A percentile compares a stretch with the other conserved stretches of the same genome.
phyloP scores from a whole-genome alignment of 495 filamentous ascomycete genomes.

The Tuber microsphaerosporum region DNA sequence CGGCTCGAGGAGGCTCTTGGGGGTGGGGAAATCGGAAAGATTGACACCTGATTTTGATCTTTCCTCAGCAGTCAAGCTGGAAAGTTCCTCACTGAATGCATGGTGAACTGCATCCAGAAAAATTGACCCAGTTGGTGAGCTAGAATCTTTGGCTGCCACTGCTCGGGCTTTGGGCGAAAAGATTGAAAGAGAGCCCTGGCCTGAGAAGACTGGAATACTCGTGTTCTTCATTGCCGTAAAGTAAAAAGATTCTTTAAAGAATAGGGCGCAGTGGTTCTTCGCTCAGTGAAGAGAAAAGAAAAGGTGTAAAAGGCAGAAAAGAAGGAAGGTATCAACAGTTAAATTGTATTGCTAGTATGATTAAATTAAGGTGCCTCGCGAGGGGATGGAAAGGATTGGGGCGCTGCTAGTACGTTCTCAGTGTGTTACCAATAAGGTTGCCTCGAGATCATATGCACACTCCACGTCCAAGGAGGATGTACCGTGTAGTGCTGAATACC shows the following conservation, averaged over 20 bases:
- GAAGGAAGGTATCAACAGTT: not conserved
- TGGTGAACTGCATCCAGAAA: constrained; percentile 23
- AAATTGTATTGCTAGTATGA: not conserved
- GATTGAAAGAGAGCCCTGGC: constrained; percentile 27
- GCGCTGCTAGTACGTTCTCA: not conserved
- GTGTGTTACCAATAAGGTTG: not conserved
- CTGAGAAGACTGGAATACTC: constrained; percentile 28
- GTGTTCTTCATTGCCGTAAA: constrained; percentile 15
- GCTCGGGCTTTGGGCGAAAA: constrained; percentile 25
- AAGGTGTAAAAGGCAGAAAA: not conserved
- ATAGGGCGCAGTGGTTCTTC: not conserved
- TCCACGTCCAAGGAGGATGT: not conserved
- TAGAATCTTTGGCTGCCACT: constrained; percentile 25
- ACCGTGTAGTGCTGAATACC: not conserved
- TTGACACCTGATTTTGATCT: constrained; percentile 11
- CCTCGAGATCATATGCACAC: not conserved
- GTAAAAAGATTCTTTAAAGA: not conserved
- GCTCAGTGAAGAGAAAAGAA: constrained; percentile 8
- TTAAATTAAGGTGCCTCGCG: not conserved
- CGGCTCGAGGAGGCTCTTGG: constrained; percentile 21
- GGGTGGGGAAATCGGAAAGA: constrained; percentile 22
- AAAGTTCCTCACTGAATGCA: constrained; percentile 27
- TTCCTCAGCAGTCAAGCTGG: constrained; percentile 17
- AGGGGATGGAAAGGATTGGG: not conserved
- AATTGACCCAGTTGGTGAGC: constrained; percentile 21